Evolutionary conservation across 2,329 filamentous ascomycete genomes (phyloP).

Genomic region (Biscogniauxia marginata): DNA sequence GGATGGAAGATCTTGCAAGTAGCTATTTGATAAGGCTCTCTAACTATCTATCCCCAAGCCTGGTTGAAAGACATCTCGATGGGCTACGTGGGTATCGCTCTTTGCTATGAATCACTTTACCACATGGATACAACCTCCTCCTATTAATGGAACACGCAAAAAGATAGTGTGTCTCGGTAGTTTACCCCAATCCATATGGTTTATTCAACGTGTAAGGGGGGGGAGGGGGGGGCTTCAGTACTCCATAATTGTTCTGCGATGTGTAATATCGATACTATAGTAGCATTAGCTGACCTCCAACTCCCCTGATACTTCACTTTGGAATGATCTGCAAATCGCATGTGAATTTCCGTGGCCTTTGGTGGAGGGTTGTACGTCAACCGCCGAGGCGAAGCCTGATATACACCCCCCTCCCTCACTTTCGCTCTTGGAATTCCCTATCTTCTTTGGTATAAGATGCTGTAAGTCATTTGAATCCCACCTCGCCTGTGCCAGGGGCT

Average conservation of each 20-base stretch:
- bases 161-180: too few relatives aligned
- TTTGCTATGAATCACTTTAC: too few relatives aligned
- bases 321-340: background rate
- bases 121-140: too few relatives aligned
- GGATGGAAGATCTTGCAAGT: conserved; percentile 11
- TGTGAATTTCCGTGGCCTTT: background rate
- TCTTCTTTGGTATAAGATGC: background rate
- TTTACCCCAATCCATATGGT: too few relatives aligned
- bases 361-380: background rate
- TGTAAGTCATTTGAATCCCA: background rate
- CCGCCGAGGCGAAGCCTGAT: background rate
- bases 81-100: too few relatives aligned
- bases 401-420: background rate
- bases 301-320: background rate
- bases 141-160: too few relatives aligned
- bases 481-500: background rate
- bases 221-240: background rate
- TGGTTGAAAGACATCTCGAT: too few relatives aligned
- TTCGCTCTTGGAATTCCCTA: background rate
- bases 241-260: background rate
- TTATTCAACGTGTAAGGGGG: too few relatives aligned
- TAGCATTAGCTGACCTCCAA: background rate
- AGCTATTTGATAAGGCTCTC: background rate
- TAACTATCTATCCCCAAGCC: too few relatives aligned
- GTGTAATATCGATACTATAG: background rate